A percentile compares a stretch with the other conserved stretches of the same genome.
Conservation (phyloP, 2,329 filamentous ascomycete species). For the Phialemoniopsis sp. region DNA sequence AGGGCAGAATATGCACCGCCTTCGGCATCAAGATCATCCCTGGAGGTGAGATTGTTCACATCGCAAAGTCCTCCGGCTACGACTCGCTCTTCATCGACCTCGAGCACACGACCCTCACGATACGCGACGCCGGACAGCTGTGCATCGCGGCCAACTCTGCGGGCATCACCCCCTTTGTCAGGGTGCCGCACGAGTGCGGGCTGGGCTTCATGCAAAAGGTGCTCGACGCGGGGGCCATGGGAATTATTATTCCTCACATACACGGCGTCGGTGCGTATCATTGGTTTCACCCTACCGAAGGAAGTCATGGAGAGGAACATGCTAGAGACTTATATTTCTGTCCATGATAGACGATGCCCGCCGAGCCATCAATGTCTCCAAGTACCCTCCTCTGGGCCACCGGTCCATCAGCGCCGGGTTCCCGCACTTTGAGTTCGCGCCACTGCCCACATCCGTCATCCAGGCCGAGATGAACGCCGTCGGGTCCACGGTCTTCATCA, state of each 20-base stretch:
- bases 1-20: slow-evolving; percentile 1
- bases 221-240: slow-evolving; percentile 23
- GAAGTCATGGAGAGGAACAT: too few relatives aligned
- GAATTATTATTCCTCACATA: slow-evolving; percentile 21
- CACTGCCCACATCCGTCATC: slow-evolving; percentile 3
- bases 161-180: slow-evolving; percentile 23
- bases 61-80: slow-evolving; percentile 22
- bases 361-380: slow-evolving; percentile 11
- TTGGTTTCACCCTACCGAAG: too few relatives aligned
- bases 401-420: slow-evolving; percentile 14
- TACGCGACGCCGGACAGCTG: slow-evolving; percentile 17
- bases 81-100: slow-evolving; percentile 29
- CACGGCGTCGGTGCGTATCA: slow-evolving; percentile 8
- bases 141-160: slow-evolving; percentile 16
- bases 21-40: slow-evolving; percentile 17
- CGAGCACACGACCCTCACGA: slow-evolving; percentile 23
- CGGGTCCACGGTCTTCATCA: slow-evolving; percentile 10
- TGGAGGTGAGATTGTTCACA: slow-evolving; percentile 16
- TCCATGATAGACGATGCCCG: slow-evolving; percentile 12
- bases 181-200: slow-evolving; percentile 22
- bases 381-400: slow-evolving; percentile 15
- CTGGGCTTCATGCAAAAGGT: slow-evolving; percentile 22
- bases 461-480: slow-evolving; percentile 4
- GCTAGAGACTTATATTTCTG: too few relatives aligned
- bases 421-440: slow-evolving; percentile 12